phyloP scores from a whole-genome alignment of 768 basidiomycete species.

The Agrocybe praecox region DNA sequence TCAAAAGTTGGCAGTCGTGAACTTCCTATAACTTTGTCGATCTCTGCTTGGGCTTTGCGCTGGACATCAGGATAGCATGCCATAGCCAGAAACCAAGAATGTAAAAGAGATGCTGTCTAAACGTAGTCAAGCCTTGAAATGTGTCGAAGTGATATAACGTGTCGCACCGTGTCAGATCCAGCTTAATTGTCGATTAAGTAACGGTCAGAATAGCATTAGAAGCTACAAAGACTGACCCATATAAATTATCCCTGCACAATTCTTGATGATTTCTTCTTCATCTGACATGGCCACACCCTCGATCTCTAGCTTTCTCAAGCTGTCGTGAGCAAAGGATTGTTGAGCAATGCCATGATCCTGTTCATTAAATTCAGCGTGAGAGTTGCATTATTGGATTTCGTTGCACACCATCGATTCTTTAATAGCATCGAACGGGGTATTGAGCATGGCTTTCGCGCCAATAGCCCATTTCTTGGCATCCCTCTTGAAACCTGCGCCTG shows the following conservation, averaged over 20 bases:
- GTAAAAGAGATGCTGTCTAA: constrained; percentile 28
- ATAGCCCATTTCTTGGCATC: constrained; percentile 27
- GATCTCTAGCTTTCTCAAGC: constrained; percentile 21
- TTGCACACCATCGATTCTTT: constrained; percentile 26
- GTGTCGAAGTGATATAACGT: too few relatives aligned
- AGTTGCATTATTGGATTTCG: not conserved
- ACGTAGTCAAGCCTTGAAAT: not conserved
- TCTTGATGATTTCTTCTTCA: constrained; percentile 34
- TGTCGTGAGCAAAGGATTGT: constrained; percentile 27
- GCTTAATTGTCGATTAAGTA: constrained; percentile 4
- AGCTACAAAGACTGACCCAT: constrained; percentile 28
- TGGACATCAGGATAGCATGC: not conserved
- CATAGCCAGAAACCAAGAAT: constrained; percentile 20
- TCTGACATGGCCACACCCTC: constrained; percentile 7
- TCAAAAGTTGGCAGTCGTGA: constrained; percentile 27
- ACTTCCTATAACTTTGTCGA: constrained; percentile 33
- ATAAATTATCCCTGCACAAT: constrained; percentile 43
- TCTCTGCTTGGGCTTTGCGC: constrained; percentile 30
- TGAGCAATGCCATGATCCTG: constrained; percentile 23
- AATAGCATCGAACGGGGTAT: constrained; percentile 28
- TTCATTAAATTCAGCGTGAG: not conserved
- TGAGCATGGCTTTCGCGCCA: constrained; percentile 18
- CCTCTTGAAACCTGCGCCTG: constrained; percentile 35
- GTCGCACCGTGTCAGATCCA: constrained; percentile 21
- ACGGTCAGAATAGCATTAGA: not conserved